Conservation (phyloP, 768 basidiomycete genomes). For the Paxillus rubicundulus region DNA sequence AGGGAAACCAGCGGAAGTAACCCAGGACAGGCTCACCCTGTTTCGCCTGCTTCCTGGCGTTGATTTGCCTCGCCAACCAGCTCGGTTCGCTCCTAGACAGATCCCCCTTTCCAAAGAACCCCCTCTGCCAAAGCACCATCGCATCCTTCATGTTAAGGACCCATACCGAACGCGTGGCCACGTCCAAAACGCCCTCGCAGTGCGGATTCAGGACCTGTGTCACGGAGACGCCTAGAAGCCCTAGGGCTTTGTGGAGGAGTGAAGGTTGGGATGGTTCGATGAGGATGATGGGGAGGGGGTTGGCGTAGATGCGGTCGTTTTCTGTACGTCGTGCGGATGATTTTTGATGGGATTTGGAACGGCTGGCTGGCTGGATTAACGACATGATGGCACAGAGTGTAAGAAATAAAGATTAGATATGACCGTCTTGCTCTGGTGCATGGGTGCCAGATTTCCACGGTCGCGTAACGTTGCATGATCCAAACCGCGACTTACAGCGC, state of each 20-base stretch:
- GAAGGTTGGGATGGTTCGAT: slow-evolving; percentile 38
- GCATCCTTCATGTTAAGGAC: slow-evolving; percentile 62
- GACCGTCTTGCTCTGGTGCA: not conserved
- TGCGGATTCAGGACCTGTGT: slow-evolving; percentile 66
- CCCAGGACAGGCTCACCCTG: slow-evolving; percentile 45
- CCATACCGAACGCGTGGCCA: slow-evolving; percentile 85
- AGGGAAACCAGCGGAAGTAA: not conserved
- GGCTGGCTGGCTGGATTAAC: slow-evolving; percentile 41
- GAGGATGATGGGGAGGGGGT: slow-evolving; percentile 66
- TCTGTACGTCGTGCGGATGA: slow-evolving; percentile 54
- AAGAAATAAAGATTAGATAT: not conserved
- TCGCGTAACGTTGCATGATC: not conserved
- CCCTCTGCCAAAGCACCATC: slow-evolving; percentile 76
- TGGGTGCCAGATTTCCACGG: slow-evolving; percentile 18
- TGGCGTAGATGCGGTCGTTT: slow-evolving; percentile 64
- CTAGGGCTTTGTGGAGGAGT: slow-evolving; percentile 45
- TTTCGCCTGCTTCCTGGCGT: slow-evolving; percentile 49
- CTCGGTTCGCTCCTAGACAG: slow-evolving; percentile 93
- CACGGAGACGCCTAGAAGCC: slow-evolving; percentile 56
- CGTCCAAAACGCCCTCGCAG: slow-evolving; percentile 65
- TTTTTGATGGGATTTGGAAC: slow-evolving; percentile 44
- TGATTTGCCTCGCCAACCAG: slow-evolving; percentile 82
- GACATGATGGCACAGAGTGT: slow-evolving; percentile 37
- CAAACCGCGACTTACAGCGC: not conserved
- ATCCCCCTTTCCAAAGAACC: slow-evolving; percentile 97